These are phyloP conservation scores for Drosera spatulata DNA, from an alignment of 179 eudicot species.

Conservation along the genomic window DNA sequence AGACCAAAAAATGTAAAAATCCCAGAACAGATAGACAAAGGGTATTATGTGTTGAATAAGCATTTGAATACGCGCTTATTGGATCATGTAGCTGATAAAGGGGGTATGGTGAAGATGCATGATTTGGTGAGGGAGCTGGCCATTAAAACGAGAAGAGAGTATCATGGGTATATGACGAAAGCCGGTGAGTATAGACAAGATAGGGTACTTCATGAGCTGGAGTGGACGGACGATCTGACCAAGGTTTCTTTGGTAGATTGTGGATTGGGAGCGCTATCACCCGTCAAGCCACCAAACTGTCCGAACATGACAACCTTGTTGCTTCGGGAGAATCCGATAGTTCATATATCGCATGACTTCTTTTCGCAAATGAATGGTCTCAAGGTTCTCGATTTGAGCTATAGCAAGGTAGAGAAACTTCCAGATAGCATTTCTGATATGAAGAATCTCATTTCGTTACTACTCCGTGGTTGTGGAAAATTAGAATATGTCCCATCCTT, in stretches of 20 bases:
- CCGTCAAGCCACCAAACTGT: slow-evolving; percentile 3
- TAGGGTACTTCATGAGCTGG: neutral
- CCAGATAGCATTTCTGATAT: slow-evolving; percentile 10
- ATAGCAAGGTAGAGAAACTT: neutral
- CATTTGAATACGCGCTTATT: slow-evolving; percentile 11
- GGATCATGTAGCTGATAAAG: slow-evolving; percentile 2
- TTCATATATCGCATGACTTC: slow-evolving; percentile 7
- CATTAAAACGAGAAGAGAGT: slow-evolving; percentile 2
- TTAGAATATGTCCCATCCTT: slow-evolving; percentile 7
- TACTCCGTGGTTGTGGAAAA: neutral
- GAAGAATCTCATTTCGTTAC: slow-evolving; percentile 7
- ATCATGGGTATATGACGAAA: slow-evolving; percentile 3
- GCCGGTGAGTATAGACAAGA: slow-evolving; percentile 3
- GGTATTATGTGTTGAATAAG: slow-evolving; percentile 11
- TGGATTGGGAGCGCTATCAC: neutral
- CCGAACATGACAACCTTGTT: slow-evolving; percentile 9
- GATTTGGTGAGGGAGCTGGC: too few species aligned
- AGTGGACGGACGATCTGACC: slow-evolving; percentile 9
- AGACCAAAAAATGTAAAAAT: too few species aligned
- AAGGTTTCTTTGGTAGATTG: slow-evolving; percentile 8
- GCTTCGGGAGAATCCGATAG: slow-evolving; percentile 8
- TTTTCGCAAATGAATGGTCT: slow-evolving; percentile 13
- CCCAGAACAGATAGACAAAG: slow-evolving; percentile 13
- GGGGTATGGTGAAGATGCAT: slow-evolving; percentile 12
- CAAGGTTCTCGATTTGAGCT: slow-evolving; percentile 3